Conservation (phyloP, 768 basidiomycete species). For the Baorangia bicolor region DNA sequence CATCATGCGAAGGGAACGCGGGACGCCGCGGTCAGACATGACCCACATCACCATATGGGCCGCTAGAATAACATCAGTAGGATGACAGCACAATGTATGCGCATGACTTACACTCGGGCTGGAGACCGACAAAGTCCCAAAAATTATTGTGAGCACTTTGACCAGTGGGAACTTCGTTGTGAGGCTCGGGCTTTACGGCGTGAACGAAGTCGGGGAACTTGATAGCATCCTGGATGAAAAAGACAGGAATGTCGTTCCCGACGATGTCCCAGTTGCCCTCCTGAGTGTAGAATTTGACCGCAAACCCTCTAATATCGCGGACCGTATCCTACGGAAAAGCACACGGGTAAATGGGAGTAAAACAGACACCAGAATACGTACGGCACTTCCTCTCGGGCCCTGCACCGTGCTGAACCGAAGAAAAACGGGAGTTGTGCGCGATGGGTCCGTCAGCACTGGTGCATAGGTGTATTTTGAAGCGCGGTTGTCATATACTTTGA, state of each 20-base stretch:
- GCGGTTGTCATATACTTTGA: conserved; percentile 67
- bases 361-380: conserved; percentile 34
- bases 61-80: conserved; percentile 37
- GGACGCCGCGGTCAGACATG: conserved; percentile 83
- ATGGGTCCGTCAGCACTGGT: conserved; percentile 68
- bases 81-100: not conserved
- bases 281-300: conserved; percentile 76
- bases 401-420: conserved; percentile 86
- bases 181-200: conserved; percentile 82
- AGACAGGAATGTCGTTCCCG: conserved; percentile 80
- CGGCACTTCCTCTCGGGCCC: conserved; percentile 79
- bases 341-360: not conserved
- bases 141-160: conserved; percentile 81
- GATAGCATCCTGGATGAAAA: conserved; percentile 79
- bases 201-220: conserved; percentile 88
- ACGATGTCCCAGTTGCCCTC: conserved; percentile 90
- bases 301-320: conserved; percentile 87
- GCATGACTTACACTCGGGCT: conserved; percentile 53
- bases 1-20: conserved; percentile 86
- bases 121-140: conserved; percentile 79
- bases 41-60: conserved; percentile 82
- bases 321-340: conserved; percentile 55
- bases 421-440: conserved; percentile 72
- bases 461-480: conserved; percentile 74
- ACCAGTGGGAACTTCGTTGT: conserved; percentile 73